These are phyloP conservation scores for Mariannaea elegans DNA, from an alignment of 2,329 filamentous ascomycete species.

Conservation along the genomic window DNA sequence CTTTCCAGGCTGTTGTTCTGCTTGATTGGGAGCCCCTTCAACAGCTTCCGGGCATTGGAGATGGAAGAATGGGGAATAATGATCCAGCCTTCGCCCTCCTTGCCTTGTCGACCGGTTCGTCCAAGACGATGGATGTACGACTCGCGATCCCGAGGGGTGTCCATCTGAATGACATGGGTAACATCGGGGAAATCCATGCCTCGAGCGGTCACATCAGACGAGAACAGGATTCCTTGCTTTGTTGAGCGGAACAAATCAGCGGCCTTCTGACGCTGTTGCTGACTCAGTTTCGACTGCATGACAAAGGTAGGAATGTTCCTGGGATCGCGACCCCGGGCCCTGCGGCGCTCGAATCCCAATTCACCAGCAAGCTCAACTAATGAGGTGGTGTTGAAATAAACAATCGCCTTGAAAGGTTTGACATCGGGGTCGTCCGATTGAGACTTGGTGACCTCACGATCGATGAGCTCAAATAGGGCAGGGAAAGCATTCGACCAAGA, in stretches of 20 bases:
- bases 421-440: constrained; percentile 46
- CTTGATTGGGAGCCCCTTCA: constrained; percentile 69
- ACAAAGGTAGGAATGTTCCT: constrained; percentile 51
- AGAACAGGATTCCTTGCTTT: constrained; percentile 73
- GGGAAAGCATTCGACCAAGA: constrained; percentile 82
- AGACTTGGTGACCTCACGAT: constrained; percentile 63
- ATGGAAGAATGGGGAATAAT: constrained; percentile 67
- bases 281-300: constrained; percentile 83
- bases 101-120: constrained; percentile 79
- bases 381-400: constrained; percentile 86
- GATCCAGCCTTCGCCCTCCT: constrained; percentile 76
- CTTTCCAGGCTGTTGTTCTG: constrained; percentile 60
- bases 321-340: constrained; percentile 48
- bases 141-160: constrained; percentile 70
- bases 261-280: constrained; percentile 72
- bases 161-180: constrained; percentile 81
- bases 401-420: constrained; percentile 90
- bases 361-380: constrained; percentile 72
- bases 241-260: constrained; percentile 76
- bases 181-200: constrained; percentile 87
- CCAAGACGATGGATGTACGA: constrained; percentile 82
- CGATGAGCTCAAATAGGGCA: constrained; percentile 77
- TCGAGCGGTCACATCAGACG: constrained; percentile 81
- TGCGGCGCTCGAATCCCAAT: constrained; percentile 54
- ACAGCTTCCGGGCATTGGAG: constrained; percentile 55